Evolutionary conservation across 805 yeast genomes (phyloP), one percentile per base, ranked within the genome.

Genomic region (Yamadazyma tumulicola): DNA sequence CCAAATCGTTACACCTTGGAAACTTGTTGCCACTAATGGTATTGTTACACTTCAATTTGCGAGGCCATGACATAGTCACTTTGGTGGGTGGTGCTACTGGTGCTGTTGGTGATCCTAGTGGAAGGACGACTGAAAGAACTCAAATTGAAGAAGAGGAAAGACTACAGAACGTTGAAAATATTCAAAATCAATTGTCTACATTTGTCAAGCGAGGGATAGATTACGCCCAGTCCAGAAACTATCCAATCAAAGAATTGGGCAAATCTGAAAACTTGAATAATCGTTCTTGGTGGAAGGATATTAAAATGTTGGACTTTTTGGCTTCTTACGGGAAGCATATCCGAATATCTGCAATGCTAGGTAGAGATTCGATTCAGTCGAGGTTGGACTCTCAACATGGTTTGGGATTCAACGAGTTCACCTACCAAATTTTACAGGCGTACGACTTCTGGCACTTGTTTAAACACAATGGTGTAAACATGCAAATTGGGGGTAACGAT

Each of bases 81-180:
- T 57, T 91, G 5, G 88, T 93, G 12, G 96, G 96, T 13, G 95
- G 95, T 16, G 98, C 97, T 5, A 93, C 98, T 0, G 97, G 96
- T 6, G 74, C 75, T 9, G 95, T 93, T 2, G 98, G 98, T 6
- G 98, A 93, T 57, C 98, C 98, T 6, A 85, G 96, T 34, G 98
- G 97, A 0, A 70, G 96, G 47, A 64, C 72, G 0, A 76, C 89
- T 0, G 97, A 88, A 51, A 69, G 98, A 37, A 57, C 61, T 8
- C 64, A 59, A 11, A 71, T 89, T 67, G 77, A 66, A n/a, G 66
- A 64, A 4, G 53, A 61, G 2, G 69, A 64, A 5, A 64, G 91
- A 34, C 46, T 62, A 22, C 57, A 56, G 7, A 93, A 93, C 53
- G 77, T 85, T 5, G 44, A 47, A 0, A 59, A 63, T 13, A 86